Base-by-base conservation (phyloP, 1,284 basidiomycete genomes). In the Polyporus tsugae region DNA sequence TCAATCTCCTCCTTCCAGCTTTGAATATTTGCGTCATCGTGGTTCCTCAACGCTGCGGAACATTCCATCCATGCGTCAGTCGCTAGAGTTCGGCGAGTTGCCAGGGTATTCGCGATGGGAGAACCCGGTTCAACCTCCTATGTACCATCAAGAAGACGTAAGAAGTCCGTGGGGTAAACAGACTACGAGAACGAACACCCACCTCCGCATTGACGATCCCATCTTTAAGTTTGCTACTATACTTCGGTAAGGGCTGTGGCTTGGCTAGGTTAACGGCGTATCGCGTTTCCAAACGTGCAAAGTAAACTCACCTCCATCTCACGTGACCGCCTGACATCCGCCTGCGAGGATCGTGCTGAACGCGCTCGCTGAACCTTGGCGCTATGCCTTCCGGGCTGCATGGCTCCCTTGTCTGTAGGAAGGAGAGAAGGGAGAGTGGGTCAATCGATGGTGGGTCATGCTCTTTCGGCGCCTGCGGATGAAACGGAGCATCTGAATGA, bases 1-100 rank as follows among this genome's bases (percentile, higher is more conserved):
- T 75, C 72, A 19, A 75, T 73, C 39, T 75, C 74, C 35, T 74
- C 73, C 49, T 75, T 75, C 74, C 74, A 74, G 19, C 70, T 70
- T 38, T 72, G 62, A 2, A 74, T 69, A 17, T 63, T 62, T 10
- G 62, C 67, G 19, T 72, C 70, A 35, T 73, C 73, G 33, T 75
- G 65, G 2, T 72, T 71, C 52, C 73, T 73, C 66, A 75, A 62
- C 2, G 68, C 71, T 6, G 60, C 60, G 0, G 74, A 68, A 63
- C 74, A 75, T 35, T 64, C 62, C 49, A 64, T 59, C 74, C 73
- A 75, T 4, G 71, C 68, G 4, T 72, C 65, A 0, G 63, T 60
- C 6, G 66, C 65, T 2, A 29, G 35, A 13, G 55, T 52, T 13
- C 59, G 65, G 17, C 60, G 42, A 5, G n/a, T 63, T 11, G 62